phyloP scores from a whole-genome alignment of 768 basidiomycete genomes.

The Auricularia cornea region DNA sequence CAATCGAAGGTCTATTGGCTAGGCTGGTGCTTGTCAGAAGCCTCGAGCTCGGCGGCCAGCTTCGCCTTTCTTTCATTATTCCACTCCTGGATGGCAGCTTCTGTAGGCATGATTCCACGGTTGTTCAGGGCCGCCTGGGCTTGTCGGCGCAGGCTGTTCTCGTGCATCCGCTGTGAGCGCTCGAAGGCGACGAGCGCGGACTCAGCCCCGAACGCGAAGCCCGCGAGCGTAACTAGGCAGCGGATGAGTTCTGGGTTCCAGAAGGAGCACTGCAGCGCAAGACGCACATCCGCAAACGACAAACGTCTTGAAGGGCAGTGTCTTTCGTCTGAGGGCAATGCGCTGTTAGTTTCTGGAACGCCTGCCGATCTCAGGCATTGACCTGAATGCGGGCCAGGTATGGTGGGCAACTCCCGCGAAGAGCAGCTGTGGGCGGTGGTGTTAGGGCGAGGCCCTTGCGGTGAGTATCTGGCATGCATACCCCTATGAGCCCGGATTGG shows the following conservation, averaged over 20 bases:
- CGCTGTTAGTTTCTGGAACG: not conserved
- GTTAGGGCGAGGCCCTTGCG: not conserved
- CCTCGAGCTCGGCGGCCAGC: not conserved
- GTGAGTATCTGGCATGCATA: not conserved
- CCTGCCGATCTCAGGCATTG: constrained; percentile 12
- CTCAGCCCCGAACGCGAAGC: not conserved
- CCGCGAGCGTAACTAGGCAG: not conserved
- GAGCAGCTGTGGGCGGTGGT: constrained; percentile 26
- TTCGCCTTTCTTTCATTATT: not conserved
- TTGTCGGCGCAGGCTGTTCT: not conserved
- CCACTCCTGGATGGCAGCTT: not conserved
- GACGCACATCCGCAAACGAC: not conserved
- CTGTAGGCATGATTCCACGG: not conserved
- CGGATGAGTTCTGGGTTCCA: not conserved
- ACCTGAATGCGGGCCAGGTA: constrained; percentile 70
- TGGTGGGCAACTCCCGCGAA: constrained; percentile 55
- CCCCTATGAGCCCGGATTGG: not conserved
- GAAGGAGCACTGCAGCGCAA: not conserved
- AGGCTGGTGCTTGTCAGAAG: not conserved
- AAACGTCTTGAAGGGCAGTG: not conserved
- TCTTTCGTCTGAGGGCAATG: not conserved
- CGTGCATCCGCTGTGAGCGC: not conserved
- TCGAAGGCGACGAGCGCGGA: not conserved
- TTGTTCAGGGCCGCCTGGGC: not conserved
- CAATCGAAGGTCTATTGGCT: not conserved